phyloP scores from a whole-genome alignment of 345 rosid genomes.

The Lumnitzera racemosa region DNA sequence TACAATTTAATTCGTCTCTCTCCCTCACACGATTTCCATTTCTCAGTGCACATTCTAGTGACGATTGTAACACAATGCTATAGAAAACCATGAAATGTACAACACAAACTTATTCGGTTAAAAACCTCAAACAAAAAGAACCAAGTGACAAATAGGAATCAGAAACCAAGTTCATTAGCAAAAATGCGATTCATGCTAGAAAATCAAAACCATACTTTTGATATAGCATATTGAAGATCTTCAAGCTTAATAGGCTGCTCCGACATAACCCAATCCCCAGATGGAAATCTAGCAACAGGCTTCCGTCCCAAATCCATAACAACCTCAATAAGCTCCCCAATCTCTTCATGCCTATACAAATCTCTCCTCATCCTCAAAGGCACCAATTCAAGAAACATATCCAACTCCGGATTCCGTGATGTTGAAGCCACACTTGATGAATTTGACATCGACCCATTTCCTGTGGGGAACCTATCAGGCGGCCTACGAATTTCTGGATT shows the following conservation, averaged over 20 bases:
- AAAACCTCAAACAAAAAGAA: too few species aligned
- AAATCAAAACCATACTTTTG: conserved; percentile 44
- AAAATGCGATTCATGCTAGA: neutral
- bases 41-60: too few species aligned
- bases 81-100: too few species aligned
- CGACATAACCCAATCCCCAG: conserved; percentile 85
- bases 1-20: too few species aligned
- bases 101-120: too few species aligned
- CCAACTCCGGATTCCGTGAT: conserved; percentile 50
- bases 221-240: conserved; percentile 67
- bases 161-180: too few species aligned
- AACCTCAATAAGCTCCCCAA: conserved; percentile 74
- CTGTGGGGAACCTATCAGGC: conserved; percentile 27
- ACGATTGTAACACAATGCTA: too few species aligned
- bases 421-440: conserved; percentile 24
- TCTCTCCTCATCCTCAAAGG: conserved; percentile 58
- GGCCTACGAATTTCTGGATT: conserved; percentile 52
- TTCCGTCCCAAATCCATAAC: conserved; percentile 92
- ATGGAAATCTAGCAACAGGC: conserved; percentile 89
- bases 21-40: too few species aligned
- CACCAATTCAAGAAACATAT: conserved; percentile 61
- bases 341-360: conserved; percentile 43
- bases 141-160: too few species aligned
- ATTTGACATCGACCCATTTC: conserved; percentile 34
- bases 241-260: conserved; percentile 56